Evolutionary conservation across 202 grass and related monocot genomes (phyloP).

Genomic region (Bolboschoenoplectus hybrid): DNA sequence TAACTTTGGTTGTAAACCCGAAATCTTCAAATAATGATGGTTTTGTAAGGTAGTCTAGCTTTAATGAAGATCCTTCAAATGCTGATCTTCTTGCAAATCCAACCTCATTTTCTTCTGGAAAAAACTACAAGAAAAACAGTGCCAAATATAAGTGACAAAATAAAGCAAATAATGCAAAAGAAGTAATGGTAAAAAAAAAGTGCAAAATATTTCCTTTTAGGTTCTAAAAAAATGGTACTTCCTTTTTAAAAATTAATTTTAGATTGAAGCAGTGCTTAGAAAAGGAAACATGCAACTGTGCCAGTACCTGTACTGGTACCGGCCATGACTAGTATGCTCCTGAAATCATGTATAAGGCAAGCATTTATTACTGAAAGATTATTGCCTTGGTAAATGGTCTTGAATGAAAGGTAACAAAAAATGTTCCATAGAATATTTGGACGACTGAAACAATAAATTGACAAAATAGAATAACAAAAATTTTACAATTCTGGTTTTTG

Average conservation of each 20-base stretch:
- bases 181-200: not conserved
- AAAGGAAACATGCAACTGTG: not conserved
- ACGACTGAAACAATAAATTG: constrained; percentile 25
- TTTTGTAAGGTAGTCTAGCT: constrained; percentile 92
- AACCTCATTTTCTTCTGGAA: constrained; percentile 95
- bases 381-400: not conserved
- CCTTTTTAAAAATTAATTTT: not conserved
- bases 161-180: constrained; percentile 1
- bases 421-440: constrained; percentile 19
- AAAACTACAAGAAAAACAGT: constrained; percentile 63
- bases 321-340: not conserved
- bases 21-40: constrained; percentile 97
- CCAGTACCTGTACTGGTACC: not conserved
- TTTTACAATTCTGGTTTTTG: constrained; percentile 75
- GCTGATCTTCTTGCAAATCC: constrained; percentile 77
- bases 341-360: not conserved
- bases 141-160: constrained; percentile 21
- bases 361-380: not conserved
- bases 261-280: not conserved
- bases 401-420: not conserved
- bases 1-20: constrained; percentile 83
- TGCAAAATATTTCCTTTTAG: not conserved
- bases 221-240: not conserved
- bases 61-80: constrained; percentile 84
- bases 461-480: not conserved